Conservation (phyloP, 2,329 filamentous ascomycete species). For the Hymenoscyphus scutula region DNA sequence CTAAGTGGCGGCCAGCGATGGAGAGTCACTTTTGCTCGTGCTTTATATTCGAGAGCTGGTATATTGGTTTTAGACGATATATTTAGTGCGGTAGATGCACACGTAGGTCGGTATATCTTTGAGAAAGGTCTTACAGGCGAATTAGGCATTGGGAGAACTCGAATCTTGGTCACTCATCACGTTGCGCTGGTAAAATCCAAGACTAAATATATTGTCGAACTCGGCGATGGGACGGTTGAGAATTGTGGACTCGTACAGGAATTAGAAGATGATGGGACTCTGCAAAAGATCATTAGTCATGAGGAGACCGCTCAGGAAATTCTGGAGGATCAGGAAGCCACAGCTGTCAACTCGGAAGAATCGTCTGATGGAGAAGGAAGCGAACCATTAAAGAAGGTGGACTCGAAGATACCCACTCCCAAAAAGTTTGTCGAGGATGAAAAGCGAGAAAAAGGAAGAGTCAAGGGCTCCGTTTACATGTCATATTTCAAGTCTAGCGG, state of each 20-base stretch:
- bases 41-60: slow-evolving; percentile 74
- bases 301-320: slow-evolving; percentile 48
- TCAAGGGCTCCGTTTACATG: slow-evolving; percentile 65
- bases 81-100: slow-evolving; percentile 76
- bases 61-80: slow-evolving; percentile 80
- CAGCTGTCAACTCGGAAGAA: slow-evolving; percentile 55
- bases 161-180: slow-evolving; percentile 80
- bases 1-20: slow-evolving; percentile 81
- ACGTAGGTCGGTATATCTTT: slow-evolving; percentile 76
- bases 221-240: slow-evolving; percentile 65
- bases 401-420: slow-evolving; percentile 47
- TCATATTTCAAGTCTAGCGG: slow-evolving; percentile 67
- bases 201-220: slow-evolving; percentile 71
- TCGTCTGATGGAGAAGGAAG: slow-evolving; percentile 44
- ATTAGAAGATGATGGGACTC: slow-evolving; percentile 54
- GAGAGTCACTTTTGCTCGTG: slow-evolving; percentile 76
- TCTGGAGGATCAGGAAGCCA: slow-evolving; percentile 49
- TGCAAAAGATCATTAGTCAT: slow-evolving; percentile 57
- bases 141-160: slow-evolving; percentile 65
- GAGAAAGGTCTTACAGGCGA: slow-evolving; percentile 72
- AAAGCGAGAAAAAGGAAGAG: slow-evolving; percentile 65
- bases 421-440: slow-evolving; percentile 78
- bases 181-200: slow-evolving; percentile 67
- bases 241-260: slow-evolving; percentile 65
- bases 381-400: slow-evolving; percentile 46